Evolutionary conservation across 306 rosid species (phyloP).

Genomic region (Quercus mongolica): DNA sequence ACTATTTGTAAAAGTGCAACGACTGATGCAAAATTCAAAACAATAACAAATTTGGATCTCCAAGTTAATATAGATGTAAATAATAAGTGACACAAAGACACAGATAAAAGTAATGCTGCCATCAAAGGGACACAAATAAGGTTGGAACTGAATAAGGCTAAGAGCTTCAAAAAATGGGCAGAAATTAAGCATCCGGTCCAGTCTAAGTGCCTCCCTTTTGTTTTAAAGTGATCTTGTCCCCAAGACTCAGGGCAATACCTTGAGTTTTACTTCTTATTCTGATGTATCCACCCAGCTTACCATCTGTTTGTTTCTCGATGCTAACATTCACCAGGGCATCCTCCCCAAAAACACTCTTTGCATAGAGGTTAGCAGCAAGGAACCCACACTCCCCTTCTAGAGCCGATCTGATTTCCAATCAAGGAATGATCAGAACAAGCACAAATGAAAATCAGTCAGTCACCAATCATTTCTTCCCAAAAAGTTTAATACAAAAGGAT

Average conservation of each 20-base stretch:
- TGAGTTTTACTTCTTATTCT: constrained; percentile 99
- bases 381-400: constrained; percentile 97
- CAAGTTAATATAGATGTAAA: neutral
- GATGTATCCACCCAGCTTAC: constrained; percentile 90
- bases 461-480: neutral
- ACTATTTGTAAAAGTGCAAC: constrained; percentile 28
- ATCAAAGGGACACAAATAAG: constrained; percentile 1
- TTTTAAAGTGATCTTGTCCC: constrained; percentile 97
- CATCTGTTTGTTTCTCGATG: constrained; percentile 84
- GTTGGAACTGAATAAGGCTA: neutral
- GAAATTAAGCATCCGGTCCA: constrained; percentile 4
- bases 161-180: constrained; percentile 27
- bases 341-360: constrained; percentile 98
- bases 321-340: constrained; percentile 97
- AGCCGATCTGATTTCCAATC: constrained; percentile 61
- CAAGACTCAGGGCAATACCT: constrained; percentile 97
- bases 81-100: neutral
- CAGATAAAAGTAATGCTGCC: constrained; percentile 29
- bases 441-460: constrained; percentile 11
- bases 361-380: constrained; percentile 91
- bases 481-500: neutral
- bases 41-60: constrained; percentile 44
- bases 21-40: constrained; percentile 28
- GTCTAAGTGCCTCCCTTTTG: constrained; percentile 80
- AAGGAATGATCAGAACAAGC: constrained; percentile 14